phyloP scores from a whole-genome alignment of 805 yeast species.

The Saturnispora diversa region DNA sequence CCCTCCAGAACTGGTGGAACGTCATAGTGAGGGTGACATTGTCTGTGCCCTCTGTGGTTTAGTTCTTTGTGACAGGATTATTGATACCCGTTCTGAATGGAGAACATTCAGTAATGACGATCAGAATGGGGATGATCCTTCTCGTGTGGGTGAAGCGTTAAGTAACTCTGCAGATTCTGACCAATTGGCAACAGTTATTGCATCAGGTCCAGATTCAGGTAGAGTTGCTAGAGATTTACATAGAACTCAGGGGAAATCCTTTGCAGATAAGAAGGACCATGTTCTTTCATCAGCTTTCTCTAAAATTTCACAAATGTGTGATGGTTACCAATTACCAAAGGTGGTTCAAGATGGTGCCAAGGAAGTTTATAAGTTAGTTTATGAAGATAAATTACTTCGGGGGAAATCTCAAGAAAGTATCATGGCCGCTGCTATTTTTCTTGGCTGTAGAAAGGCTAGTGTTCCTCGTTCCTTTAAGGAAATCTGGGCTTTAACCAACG shows the following conservation, averaged over 20 bases:
- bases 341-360: conserved; percentile 97
- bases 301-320: conserved; percentile 91
- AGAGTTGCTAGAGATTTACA: conserved; percentile 82
- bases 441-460: conserved; percentile 90
- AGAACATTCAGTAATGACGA: conserved; percentile 97
- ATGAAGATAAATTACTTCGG: conserved; percentile 76
- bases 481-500: conserved; percentile 89
- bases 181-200: conserved; percentile 86
- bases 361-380: conserved; percentile 86
- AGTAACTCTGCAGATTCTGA: conserved; percentile 88
- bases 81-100: conserved; percentile 97
- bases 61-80: conserved; percentile 83
- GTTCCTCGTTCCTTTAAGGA: conserved; percentile 95
- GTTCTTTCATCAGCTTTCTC: conserved; percentile 84
- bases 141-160: conserved; percentile 98
- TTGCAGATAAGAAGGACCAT: conserved; percentile 81
- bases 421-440: conserved; percentile 92
- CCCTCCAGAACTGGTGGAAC: conserved; percentile 91
- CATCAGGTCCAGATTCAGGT: conserved; percentile 79
- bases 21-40: conserved; percentile 95
- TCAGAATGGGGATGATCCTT: conserved; percentile 96
- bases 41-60: conserved; percentile 98
- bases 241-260: conserved; percentile 78
- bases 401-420: conserved; percentile 91
- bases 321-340: conserved; percentile 88